A percentile compares a stretch with the other conserved stretches of the same genome.
phyloP scores from a whole-genome alignment of 352 stramenopile genomes.

The Plasmopara muralis region DNA sequence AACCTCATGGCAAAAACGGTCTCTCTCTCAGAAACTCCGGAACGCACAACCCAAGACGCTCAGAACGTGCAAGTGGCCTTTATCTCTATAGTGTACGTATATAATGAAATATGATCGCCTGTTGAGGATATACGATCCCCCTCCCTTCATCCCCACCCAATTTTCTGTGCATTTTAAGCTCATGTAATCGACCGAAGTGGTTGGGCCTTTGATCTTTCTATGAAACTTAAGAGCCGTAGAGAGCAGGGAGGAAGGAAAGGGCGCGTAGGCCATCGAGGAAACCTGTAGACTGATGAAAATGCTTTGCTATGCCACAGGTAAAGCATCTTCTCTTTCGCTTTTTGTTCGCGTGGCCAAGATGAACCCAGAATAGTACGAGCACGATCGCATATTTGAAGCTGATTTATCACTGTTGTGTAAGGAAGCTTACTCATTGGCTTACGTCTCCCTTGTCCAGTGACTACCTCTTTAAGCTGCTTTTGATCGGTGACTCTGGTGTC shows the following conservation, averaged over 20 bases:
- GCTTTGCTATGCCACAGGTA: slow-evolving; percentile 16
- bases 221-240: slow-evolving; percentile 3
- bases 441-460: slow-evolving; percentile 69
- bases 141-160: not conserved
- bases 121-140: not conserved
- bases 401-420: slow-evolving; percentile 1
- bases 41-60: slow-evolving; percentile 28
- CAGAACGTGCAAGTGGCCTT: slow-evolving; percentile 20
- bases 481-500: slow-evolving; percentile 97
- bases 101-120: not conserved
- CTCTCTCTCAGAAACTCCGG: slow-evolving; percentile 11
- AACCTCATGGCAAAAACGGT: slow-evolving; percentile 13
- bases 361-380: slow-evolving; percentile 91
- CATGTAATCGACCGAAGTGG: slow-evolving; percentile 6
- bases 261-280: not conserved
- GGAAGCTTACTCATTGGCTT: slow-evolving; percentile 9
- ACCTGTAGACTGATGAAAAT: slow-evolving; percentile 4
- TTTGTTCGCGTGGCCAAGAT: slow-evolving; percentile 37
- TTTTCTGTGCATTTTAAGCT: not conserved
- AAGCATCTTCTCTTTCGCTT: slow-evolving; percentile 21
- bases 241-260: slow-evolving; percentile 4
- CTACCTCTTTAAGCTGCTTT: slow-evolving; percentile 97
- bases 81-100: slow-evolving; percentile 17
- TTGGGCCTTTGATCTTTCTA: slow-evolving; percentile 4
- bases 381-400: not conserved